Conservation (phyloP, 164 flowering plant species). For the Piper betle region DNA sequence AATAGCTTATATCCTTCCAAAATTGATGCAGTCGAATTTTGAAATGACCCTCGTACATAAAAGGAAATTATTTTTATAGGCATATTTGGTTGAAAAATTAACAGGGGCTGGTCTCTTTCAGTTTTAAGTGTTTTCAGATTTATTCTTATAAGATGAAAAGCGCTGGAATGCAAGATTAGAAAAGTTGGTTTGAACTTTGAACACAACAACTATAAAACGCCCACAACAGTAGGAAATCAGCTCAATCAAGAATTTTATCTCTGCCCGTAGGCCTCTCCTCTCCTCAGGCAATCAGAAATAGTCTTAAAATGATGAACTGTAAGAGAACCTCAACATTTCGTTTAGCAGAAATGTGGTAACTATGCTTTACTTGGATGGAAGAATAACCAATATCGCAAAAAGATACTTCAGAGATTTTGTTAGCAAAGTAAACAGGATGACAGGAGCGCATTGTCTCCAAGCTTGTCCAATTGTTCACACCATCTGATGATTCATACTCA, state of each 20-base stretch:
- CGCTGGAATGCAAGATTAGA: no score
- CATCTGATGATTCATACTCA: slow-evolving; percentile 43
- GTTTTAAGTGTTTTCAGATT: no score
- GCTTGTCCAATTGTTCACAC: slow-evolving; percentile 83
- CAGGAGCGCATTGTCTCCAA: slow-evolving; percentile 90
- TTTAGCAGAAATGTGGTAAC: background rate
- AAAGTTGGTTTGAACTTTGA: no score
- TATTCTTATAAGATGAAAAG: no score
- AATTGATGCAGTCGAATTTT: no score
- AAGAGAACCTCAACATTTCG: background rate
- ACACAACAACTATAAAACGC: no score
- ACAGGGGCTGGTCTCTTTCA: no score
- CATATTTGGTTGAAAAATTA: no score
- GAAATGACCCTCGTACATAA: no score
- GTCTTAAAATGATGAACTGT: background rate
- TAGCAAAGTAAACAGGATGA: slow-evolving; percentile 90
- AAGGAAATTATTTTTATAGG: no score
- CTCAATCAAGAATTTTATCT: background rate
- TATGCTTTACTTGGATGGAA: background rate
- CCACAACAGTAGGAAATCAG: background rate
- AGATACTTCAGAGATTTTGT: slow-evolving; percentile 59
- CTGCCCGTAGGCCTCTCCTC: background rate
- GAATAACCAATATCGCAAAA: background rate
- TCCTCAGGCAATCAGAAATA: background rate
- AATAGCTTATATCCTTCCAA: background rate